Conservation (phyloP, 2,329 filamentous ascomycete species). For the Fusarium tupiense region DNA sequence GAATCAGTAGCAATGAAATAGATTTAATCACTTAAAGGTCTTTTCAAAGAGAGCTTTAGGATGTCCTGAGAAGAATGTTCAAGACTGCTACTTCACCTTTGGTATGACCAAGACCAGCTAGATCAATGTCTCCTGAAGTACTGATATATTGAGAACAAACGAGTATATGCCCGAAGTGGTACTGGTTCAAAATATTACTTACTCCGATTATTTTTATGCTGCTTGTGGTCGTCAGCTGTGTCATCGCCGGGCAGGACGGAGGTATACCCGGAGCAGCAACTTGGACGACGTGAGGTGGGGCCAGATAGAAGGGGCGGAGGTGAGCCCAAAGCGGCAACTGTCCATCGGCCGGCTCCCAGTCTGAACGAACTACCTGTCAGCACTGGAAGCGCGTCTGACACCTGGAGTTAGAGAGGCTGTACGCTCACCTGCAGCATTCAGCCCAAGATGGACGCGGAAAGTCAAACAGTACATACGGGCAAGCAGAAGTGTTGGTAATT, state of each 20-base stretch:
- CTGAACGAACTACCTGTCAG: background rate
- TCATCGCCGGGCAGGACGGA: background rate
- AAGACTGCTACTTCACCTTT: background rate
- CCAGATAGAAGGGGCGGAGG: background rate
- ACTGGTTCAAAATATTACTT: rapidly evolving
- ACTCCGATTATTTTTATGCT: no score
- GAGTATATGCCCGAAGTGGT: background rate
- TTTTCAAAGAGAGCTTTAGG: background rate
- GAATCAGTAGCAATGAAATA: rapidly evolving
- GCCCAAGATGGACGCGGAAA: background rate
- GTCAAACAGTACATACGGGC: rapidly evolving
- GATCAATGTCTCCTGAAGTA: background rate
- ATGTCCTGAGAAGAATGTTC: background rate
- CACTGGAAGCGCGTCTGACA: background rate
- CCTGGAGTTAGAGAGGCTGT: background rate
- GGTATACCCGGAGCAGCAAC: background rate
- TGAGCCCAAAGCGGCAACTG: background rate
- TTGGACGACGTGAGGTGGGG: background rate
- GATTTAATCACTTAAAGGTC: background rate
- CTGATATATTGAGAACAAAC: background rate
- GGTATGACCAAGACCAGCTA: background rate
- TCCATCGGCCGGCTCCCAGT: background rate
- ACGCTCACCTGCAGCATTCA: background rate
- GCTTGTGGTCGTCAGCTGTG: background rate
- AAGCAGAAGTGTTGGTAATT: no score